Evolutionary conservation across 768 basidiomycete species (phyloP).

Genomic region (Pluteus cervinus): DNA sequence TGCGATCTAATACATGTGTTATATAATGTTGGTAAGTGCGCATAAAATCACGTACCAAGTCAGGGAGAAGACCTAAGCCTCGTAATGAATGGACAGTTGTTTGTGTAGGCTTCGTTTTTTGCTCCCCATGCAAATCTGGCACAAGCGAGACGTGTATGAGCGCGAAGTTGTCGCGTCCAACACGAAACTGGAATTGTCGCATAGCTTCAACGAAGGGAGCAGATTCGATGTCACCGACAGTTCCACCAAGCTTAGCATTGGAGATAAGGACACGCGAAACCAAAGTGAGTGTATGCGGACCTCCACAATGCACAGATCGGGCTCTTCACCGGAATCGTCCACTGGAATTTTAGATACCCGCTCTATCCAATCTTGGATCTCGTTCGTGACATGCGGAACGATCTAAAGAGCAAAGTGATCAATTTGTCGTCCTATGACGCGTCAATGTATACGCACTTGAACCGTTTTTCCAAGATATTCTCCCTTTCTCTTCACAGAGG

Average conservation of each 20-base stretch:
- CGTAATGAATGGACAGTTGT: slow-evolving; percentile 92
- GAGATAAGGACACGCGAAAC: slow-evolving; percentile 1
- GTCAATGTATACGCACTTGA: slow-evolving; percentile 47
- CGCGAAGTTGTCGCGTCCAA: slow-evolving; percentile 94
- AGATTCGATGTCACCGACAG: slow-evolving; percentile 97
- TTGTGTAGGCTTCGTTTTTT: slow-evolving; percentile 99
- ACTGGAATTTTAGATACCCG: slow-evolving; percentile 92
- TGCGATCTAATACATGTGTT: slow-evolving; percentile 59
- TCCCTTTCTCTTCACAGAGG: slow-evolving; percentile 54
- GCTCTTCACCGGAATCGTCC: slow-evolving; percentile 87
- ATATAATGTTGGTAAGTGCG: not conserved
- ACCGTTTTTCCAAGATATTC: slow-evolving; percentile 97
- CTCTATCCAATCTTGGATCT: slow-evolving; percentile 98
- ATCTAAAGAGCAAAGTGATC: slow-evolving; percentile 41
- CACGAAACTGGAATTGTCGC: slow-evolving; percentile 99
- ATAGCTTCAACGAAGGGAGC: slow-evolving; percentile 98
- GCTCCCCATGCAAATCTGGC: slow-evolving; percentile 98
- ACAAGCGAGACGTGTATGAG: slow-evolving; percentile 96
- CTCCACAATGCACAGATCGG: slow-evolving; percentile 97
- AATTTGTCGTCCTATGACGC: not conserved
- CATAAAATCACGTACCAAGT: slow-evolving; percentile 56
- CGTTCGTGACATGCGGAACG: slow-evolving; percentile 94
- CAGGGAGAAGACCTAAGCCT: slow-evolving; percentile 88
- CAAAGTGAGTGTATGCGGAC: slow-evolving; percentile 31
- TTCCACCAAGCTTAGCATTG: slow-evolving; percentile 77